phyloP scores from a whole-genome alignment of 148 eudicot species.

The Fagopyrum homotropicum region DNA sequence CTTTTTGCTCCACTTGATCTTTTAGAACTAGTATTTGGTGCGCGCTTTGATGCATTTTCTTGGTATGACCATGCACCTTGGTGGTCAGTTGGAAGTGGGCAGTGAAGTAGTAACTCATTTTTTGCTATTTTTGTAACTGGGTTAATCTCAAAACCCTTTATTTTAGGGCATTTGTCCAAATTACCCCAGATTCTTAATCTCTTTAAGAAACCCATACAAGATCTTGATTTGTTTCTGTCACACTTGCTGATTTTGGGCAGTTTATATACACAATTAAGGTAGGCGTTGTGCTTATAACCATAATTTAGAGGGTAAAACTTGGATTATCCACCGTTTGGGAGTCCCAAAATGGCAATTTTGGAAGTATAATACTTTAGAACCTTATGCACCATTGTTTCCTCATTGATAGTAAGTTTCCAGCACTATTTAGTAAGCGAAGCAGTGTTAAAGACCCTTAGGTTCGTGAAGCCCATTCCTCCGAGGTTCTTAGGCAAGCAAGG shows the following conservation, averaged over 20 bases:
- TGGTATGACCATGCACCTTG: background rate
- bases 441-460: too few species aligned
- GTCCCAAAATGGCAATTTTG: too few species aligned
- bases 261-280: too few species aligned
- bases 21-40: background rate
- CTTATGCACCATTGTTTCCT: too few species aligned
- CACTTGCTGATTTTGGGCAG: background rate
- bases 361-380: too few species aligned
- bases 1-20: background rate
- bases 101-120: background rate
- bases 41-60: background rate
- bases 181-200: background rate
- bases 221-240: background rate
- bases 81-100: background rate
- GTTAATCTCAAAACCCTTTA: background rate
- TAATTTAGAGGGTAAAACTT: too few species aligned
- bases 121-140: slow-evolving; percentile 1
- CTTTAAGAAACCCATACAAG: background rate
- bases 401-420: too few species aligned
- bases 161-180: background rate
- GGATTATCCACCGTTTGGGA: too few species aligned
- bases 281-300: too few species aligned
- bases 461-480: too few species aligned
- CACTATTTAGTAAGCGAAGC: too few species aligned
- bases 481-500: too few species aligned